Conservation (phyloP, 1,139 yeast species). For the Blastobotrys malaysiensis region DNA sequence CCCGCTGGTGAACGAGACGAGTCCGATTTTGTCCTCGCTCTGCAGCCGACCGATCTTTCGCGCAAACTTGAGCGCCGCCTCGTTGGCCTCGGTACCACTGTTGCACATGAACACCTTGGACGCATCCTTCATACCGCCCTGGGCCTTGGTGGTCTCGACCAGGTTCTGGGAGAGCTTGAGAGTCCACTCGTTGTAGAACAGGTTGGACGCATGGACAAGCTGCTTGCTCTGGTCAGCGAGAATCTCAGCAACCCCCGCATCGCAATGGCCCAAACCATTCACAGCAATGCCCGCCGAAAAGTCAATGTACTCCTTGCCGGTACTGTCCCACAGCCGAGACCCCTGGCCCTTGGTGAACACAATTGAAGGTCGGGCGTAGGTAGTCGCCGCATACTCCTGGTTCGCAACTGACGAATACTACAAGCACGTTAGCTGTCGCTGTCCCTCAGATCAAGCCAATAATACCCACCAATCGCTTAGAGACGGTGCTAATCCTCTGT, state of each 20-base stretch:
- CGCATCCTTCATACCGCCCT: constrained; percentile 79
- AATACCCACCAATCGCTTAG: background rate
- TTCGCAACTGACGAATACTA: background rate
- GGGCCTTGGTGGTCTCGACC: constrained; percentile 57
- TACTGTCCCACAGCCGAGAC: constrained; percentile 68
- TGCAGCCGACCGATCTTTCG: constrained; percentile 63
- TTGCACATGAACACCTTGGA: constrained; percentile 82
- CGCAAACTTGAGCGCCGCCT: constrained; percentile 94
- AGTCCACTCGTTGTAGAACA: constrained; percentile 80
- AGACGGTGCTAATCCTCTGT: background rate
- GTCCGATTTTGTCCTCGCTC: constrained; percentile 52
- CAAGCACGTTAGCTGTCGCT: background rate
- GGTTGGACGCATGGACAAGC: constrained; percentile 77
- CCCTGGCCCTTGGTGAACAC: constrained; percentile 68
- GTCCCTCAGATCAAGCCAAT: background rate
- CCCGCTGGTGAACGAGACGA: constrained; percentile 79
- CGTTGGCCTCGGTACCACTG: constrained; percentile 96
- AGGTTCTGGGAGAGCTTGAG: constrained; percentile 70
- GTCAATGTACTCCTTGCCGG: constrained; percentile 73
- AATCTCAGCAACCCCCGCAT: constrained; percentile 66
- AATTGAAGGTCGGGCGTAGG: constrained; percentile 69
- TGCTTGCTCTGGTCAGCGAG: constrained; percentile 65
- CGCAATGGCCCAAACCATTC: constrained; percentile 85
- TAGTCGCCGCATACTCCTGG: constrained; percentile 55
- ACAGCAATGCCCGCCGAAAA: constrained; percentile 97